Conservation (phyloP, 805 yeast genomes). For the Metschnikowia arizonensis region DNA sequence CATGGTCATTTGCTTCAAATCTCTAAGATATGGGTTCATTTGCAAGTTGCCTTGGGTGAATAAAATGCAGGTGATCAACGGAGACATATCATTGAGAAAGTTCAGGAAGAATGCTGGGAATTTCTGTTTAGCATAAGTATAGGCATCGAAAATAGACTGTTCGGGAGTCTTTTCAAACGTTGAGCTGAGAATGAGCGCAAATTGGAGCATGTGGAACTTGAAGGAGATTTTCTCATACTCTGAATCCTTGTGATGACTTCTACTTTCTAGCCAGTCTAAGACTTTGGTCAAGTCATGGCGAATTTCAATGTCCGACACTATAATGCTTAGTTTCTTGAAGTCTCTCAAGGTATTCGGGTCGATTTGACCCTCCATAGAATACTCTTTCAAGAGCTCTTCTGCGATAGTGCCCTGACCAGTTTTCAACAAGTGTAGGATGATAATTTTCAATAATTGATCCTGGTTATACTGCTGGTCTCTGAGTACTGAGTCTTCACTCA, state of each 20-base stretch:
- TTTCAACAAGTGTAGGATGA: conserved; percentile 36
- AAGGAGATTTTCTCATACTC: conserved; percentile 28
- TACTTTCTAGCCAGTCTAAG: conserved; percentile 30
- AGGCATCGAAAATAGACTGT: conserved; percentile 24
- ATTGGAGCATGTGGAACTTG: conserved; percentile 40
- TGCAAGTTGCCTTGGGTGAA: conserved; percentile 17
- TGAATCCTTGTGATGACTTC: conserved; percentile 11
- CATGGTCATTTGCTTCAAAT: conserved; percentile 2
- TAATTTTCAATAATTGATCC: conserved; percentile 32
- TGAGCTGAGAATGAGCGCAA: conserved; percentile 26
- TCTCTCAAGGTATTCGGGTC: conserved; percentile 23
- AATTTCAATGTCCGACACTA: conserved; percentile 31
- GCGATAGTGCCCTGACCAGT: conserved; percentile 38
- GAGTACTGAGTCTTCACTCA: neutral
- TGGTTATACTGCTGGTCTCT: conserved; percentile 24
- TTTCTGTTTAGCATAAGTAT: conserved; percentile 35
- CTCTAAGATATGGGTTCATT: conserved; percentile 7
- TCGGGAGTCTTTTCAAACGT: conserved; percentile 22
- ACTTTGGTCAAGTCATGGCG: conserved; percentile 32
- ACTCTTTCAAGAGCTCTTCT: conserved; percentile 25
- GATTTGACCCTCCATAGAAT: conserved; percentile 20
- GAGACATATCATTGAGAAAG: conserved; percentile 32
- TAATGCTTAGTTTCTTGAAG: conserved; percentile 28
- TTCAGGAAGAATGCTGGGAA: conserved; percentile 31
- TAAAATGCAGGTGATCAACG: conserved; percentile 31